These are phyloP conservation scores for Lepidium sativum DNA, from an alignment of 345 rosid species.

Conservation along the genomic window DNA sequence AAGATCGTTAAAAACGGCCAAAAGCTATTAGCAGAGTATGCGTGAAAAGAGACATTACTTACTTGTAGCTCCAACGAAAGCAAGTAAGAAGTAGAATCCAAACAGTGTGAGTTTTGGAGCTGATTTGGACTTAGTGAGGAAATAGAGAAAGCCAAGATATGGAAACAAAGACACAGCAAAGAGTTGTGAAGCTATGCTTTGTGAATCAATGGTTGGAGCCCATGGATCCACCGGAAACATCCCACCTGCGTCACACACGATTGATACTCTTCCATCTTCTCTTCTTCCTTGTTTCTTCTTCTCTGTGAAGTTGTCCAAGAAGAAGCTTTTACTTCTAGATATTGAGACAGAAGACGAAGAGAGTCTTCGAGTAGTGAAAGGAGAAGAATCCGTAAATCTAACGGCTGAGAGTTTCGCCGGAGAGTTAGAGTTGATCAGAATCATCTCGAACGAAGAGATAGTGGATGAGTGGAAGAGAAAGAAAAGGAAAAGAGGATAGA, in stretches of 20 bases:
- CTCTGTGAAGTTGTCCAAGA: conserved; percentile 4
- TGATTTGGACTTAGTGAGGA: conserved; percentile 77
- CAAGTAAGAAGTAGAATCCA: conserved; percentile 91
- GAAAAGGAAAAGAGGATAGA: background rate
- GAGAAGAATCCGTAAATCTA: background rate
- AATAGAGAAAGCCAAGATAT: conserved; percentile 81
- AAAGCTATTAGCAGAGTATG: background rate
- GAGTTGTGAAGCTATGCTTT: conserved; percentile 79
- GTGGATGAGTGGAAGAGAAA: conserved; percentile 4
- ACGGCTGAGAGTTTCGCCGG: conserved; percentile 16
- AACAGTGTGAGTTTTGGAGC: conserved; percentile 82
- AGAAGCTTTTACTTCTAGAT: conserved; percentile 14
- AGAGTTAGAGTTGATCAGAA: conserved; percentile 7
- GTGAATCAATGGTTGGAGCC: conserved; percentile 71
- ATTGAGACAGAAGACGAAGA: background rate
- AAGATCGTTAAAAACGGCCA: conserved; percentile 13
- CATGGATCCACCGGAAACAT: conserved; percentile 79
- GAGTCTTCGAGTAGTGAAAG: conserved; percentile 1
- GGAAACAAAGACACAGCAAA: conserved; percentile 78
- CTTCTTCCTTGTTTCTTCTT: conserved; percentile 4
- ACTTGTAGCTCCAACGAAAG: conserved; percentile 87
- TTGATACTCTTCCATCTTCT: conserved; percentile 18
- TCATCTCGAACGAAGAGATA: background rate
- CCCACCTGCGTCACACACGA: conserved; percentile 41
- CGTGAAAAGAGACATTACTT: conserved; percentile 20